Evolutionary conservation across 106 monocot genomes (phyloP).

Genomic region (Hemerocallis citrina): DNA sequence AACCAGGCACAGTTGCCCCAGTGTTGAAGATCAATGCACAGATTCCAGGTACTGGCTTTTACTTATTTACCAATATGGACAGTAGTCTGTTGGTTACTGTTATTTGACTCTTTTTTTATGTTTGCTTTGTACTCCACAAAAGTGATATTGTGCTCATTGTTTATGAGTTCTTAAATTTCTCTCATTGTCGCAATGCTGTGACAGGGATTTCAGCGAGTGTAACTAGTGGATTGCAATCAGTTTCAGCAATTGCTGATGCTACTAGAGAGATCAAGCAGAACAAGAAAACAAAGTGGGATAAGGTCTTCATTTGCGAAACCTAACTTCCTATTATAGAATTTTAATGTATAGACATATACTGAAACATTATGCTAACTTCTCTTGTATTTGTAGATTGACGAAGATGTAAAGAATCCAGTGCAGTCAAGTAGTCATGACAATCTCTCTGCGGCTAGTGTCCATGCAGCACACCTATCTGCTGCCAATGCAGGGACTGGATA

Average conservation of each 20-base stretch:
- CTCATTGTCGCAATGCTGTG: too few relatives aligned
- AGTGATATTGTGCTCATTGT: neutral
- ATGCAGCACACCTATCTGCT: conserved; percentile 57
- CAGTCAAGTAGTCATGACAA: conserved; percentile 43
- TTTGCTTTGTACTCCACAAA: neutral
- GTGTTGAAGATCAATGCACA: conserved; percentile 38
- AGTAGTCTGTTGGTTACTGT: neutral
- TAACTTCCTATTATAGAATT: neutral
- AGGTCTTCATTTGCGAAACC: conserved; percentile 35
- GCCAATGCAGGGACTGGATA: conserved; percentile 84
- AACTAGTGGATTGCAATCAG: conserved; percentile 19
- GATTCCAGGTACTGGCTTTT: conserved; percentile 29
- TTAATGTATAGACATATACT: neutral
- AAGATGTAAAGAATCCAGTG: conserved; percentile 48
- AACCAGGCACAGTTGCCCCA: conserved; percentile 28
- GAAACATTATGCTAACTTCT: neutral
- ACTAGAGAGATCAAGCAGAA: conserved; percentile 45
- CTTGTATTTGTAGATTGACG: conserved; percentile 52
- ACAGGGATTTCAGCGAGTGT: conserved; percentile 12
- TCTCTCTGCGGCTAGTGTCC: conserved; percentile 24
- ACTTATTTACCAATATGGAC: conserved; percentile 1
- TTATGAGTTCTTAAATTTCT: neutral
- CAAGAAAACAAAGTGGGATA: conserved; percentile 98
- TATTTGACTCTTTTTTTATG: too few relatives aligned
- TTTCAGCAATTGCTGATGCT: conserved; percentile 25